Percentiles rank a stretch among this genome's conserved stretches.
phyloP scores from a whole-genome alignment of 176 grass and related monocot genomes.

The Hsuehochloa calcarea region DNA sequence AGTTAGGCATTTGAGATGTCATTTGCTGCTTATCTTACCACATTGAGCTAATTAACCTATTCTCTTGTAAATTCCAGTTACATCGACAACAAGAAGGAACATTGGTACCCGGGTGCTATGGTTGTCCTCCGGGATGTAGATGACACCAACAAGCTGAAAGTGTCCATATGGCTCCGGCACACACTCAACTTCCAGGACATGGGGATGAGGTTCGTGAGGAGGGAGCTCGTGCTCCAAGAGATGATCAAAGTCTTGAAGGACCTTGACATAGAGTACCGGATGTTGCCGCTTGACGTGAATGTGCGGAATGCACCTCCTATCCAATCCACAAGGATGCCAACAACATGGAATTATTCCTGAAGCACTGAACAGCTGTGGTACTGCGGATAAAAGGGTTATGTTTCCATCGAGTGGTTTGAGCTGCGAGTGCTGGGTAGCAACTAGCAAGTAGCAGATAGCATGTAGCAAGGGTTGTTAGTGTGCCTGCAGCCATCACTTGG shows the following conservation, averaged over 20 bases:
- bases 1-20: neutral
- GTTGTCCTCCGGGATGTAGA: constrained; percentile 52
- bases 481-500: constrained; percentile 11
- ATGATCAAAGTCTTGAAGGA: constrained; percentile 65
- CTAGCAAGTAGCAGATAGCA: constrained; percentile 19
- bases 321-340: constrained; percentile 51
- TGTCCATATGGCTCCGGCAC: constrained; percentile 56
- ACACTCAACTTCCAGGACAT: constrained; percentile 67
- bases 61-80: constrained; percentile 38
- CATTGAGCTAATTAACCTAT: neutral
- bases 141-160: constrained; percentile 63
- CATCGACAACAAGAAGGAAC: constrained; percentile 52
- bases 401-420: neutral
- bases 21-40: constrained; percentile 9
- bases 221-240: constrained; percentile 58
- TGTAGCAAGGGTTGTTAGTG: constrained; percentile 8
- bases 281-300: constrained; percentile 71
- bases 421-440: constrained; percentile 6
- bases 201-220: constrained; percentile 49
- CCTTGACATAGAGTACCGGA: constrained; percentile 69
- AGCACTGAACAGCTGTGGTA: neutral
- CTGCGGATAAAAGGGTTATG: neutral
- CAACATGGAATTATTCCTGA: constrained; percentile 61
- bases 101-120: constrained; percentile 54
- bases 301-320: constrained; percentile 43